Evolutionary conservation across 768 basidiomycete species (phyloP).

Genomic region (Termitomyces sp.): DNA sequence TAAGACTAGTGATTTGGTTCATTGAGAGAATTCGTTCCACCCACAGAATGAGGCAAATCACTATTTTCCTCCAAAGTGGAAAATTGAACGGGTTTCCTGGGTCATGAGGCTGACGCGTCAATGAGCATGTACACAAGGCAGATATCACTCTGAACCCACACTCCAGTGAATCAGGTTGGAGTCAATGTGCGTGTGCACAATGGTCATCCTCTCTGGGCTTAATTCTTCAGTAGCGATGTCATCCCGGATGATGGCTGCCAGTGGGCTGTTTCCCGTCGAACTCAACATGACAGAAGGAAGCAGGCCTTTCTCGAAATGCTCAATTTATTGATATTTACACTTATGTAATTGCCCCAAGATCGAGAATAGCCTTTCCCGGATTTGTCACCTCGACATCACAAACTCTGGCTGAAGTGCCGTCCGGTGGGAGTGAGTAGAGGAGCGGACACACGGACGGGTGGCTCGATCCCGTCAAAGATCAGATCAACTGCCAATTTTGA

Average conservation of each 20-base stretch:
- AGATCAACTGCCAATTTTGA: too few relatives aligned
- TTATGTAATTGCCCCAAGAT: too few relatives aligned
- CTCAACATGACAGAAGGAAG: not conserved
- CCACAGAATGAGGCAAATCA: conserved; percentile 16
- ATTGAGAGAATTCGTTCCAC: not conserved
- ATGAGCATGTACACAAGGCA: not conserved
- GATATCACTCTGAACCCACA: conserved; percentile 1
- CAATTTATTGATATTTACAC: too few relatives aligned
- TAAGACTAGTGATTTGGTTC: not conserved
- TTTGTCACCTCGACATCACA: too few relatives aligned
- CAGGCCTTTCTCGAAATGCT: too few relatives aligned
- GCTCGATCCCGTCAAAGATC: too few relatives aligned
- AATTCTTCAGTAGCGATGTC: not conserved
- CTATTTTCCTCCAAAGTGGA: conserved; percentile 14
- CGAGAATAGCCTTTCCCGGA: too few relatives aligned
- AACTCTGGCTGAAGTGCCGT: too few relatives aligned
- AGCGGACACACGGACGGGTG: too few relatives aligned
- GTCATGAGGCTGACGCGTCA: conserved; percentile 12
- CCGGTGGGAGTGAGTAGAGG: too few relatives aligned
- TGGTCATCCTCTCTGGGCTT: not conserved
- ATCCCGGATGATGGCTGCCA: too few relatives aligned
- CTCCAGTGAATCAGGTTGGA: conserved; percentile 16
- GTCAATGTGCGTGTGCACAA: conserved; percentile 1
- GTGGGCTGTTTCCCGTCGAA: not conserved
- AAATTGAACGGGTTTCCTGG: conserved; percentile 18